A percentile compares a stretch with the other conserved stretches of the same genome.
These are phyloP conservation scores for Fusarium nelsonii DNA, from an alignment of 2,329 filamentous ascomycete genomes.

Conservation along the genomic window DNA sequence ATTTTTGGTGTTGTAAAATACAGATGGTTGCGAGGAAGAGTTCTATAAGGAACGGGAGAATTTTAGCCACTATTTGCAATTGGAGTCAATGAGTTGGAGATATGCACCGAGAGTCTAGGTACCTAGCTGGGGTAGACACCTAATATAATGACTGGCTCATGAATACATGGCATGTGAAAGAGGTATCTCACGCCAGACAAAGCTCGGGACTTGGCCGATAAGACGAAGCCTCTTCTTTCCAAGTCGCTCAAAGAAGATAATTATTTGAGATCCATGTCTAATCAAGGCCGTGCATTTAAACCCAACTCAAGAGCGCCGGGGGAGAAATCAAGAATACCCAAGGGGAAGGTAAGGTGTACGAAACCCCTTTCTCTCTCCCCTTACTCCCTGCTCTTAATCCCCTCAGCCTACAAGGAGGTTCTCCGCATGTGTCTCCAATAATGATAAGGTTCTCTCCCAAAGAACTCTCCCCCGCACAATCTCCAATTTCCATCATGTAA, in stretches of 20 bases:
- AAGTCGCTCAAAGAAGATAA: background rate
- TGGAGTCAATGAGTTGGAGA: slow-evolving; percentile 22
- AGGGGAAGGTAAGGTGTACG: background rate
- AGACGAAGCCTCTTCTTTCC: too few relatives aligned
- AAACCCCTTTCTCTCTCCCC: background rate
- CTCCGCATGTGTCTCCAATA: slow-evolving; percentile 38
- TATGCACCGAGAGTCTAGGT: background rate
- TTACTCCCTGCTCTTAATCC: background rate
- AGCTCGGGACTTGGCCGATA: slow-evolving; percentile 17
- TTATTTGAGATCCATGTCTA: background rate
- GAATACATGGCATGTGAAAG: background rate
- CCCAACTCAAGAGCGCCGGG: background rate
- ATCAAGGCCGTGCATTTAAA: slow-evolving; percentile 6
- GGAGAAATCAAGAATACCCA: slow-evolving; percentile 1
- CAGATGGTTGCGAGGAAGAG: background rate
- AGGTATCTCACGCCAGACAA: background rate
- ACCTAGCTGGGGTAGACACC: background rate
- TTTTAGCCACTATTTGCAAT: background rate
- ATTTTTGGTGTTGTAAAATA: background rate
- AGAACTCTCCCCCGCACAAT: slow-evolving; percentile 21
- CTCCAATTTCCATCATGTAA: slow-evolving; percentile 47
- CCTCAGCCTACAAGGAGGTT: background rate
- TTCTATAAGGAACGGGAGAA: slow-evolving; percentile 26
- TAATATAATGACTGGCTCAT: background rate
- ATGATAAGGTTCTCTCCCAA: slow-evolving; percentile 21